phyloP scores from a whole-genome alignment of 1,139 yeast species.

The Blastobotrys illinoisensis region DNA sequence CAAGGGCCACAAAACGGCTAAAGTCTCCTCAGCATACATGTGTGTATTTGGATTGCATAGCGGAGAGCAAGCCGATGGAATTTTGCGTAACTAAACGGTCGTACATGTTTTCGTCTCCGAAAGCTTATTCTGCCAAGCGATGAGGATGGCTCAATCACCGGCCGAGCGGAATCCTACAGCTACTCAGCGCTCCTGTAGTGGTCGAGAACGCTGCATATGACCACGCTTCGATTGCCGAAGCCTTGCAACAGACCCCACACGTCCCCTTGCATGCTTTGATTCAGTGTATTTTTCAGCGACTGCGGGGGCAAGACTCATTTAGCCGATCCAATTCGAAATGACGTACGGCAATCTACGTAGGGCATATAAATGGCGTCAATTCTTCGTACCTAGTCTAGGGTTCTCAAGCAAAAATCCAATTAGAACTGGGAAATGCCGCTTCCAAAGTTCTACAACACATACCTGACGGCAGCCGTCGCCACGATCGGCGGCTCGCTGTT shows the following conservation, averaged over 20 bases:
- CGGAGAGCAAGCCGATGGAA: background rate
- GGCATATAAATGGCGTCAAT: background rate
- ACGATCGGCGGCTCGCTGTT: slow-evolving; percentile 91
- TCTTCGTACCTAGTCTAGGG: no score
- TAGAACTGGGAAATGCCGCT: background rate
- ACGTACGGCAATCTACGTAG: background rate
- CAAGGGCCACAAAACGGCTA: background rate
- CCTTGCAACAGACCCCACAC: background rate
- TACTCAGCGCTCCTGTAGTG: background rate
- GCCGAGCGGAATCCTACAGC: background rate
- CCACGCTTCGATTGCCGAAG: background rate
- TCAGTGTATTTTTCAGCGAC: background rate
- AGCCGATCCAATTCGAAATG: background rate
- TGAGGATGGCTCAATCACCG: background rate
- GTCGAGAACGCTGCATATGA: background rate
- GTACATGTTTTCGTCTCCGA: background rate
- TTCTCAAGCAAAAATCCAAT: no score
- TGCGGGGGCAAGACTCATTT: background rate
- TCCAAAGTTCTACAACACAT: slow-evolving; percentile 29
- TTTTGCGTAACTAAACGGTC: background rate
- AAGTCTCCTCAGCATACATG: background rate
- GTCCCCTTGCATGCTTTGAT: background rate
- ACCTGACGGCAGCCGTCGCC: slow-evolving; percentile 42
- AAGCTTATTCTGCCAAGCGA: background rate
- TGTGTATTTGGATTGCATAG: background rate